phyloP scores from a whole-genome alignment of 2,329 filamentous ascomycete genomes.

The Orbilia ellipsospora region DNA sequence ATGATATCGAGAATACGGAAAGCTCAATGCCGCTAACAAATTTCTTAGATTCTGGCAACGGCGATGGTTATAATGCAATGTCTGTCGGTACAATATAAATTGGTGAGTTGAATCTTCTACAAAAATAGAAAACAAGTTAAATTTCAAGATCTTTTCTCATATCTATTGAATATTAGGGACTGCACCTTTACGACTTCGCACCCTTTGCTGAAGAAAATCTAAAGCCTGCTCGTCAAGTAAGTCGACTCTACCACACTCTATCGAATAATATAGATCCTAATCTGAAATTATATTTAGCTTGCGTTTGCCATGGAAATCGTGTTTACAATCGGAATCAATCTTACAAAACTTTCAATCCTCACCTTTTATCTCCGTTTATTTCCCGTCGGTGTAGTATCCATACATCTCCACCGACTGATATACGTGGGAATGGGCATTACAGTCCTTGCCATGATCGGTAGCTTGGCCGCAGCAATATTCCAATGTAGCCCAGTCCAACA shows the following conservation, averaged over 20 bases:
- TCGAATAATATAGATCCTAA: not conserved
- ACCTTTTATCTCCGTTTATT: constrained; percentile 51
- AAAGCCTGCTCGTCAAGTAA: constrained; percentile 43
- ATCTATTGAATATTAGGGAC: constrained; percentile 16
- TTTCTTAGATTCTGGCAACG: constrained; percentile 16
- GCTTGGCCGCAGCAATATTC: constrained; percentile 36
- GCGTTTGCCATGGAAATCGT: constrained; percentile 49
- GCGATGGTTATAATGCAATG: constrained; percentile 39
- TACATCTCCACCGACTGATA: constrained; percentile 41
- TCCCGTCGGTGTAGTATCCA: constrained; percentile 39
- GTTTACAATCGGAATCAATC: constrained; percentile 37
- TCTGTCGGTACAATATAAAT: constrained; percentile 33
- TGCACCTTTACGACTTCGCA: constrained; percentile 51
- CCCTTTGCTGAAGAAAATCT: constrained; percentile 29
- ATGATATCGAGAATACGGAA: not conserved
- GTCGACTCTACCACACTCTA: too few relatives aligned
- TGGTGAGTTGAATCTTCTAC: constrained; percentile 10
- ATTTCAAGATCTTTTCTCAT: constrained; percentile 8
- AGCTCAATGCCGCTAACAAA: constrained; percentile 3
- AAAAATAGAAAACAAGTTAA: not conserved
- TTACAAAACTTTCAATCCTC: constrained; percentile 51
- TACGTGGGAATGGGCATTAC: constrained; percentile 40
- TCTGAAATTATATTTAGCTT: constrained; percentile 13
- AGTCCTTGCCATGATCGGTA: constrained; percentile 38
- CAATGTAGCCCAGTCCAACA: constrained; percentile 48